These are phyloP conservation scores for Globomyces pollinis-pini DNA, from an alignment of 192 early-diverging fungal genomes.

Conservation along the genomic window DNA sequence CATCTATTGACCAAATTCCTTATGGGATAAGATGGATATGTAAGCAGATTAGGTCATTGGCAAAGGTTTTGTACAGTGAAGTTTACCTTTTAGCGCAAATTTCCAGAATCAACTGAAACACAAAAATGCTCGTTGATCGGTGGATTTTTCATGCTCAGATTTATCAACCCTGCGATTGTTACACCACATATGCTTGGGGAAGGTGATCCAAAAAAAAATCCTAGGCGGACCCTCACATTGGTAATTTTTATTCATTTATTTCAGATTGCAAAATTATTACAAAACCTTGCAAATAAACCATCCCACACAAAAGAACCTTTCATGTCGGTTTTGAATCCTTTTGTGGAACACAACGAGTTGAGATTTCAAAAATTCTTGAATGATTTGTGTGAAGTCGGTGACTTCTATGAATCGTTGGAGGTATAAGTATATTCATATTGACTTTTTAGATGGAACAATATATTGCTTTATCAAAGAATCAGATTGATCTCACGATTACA, in stretches of 20 bases:
- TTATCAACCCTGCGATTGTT: constrained; percentile 96
- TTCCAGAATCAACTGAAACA: constrained; percentile 79
- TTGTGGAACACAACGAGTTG: constrained; percentile 79
- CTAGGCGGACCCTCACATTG: constrained; percentile 81
- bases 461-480: constrained; percentile 87
- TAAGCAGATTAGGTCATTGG: constrained; percentile 90
- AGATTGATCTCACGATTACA: constrained; percentile 80
- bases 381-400: constrained; percentile 81
- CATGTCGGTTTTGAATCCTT: constrained; percentile 83
- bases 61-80: constrained; percentile 40
- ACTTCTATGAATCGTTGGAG: constrained; percentile 92
- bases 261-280: constrained; percentile 93
- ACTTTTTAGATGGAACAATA: constrained; percentile 93
- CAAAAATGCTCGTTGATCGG: constrained; percentile 92
- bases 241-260: no score
- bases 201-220: constrained; percentile 65
- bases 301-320: constrained; percentile 84
- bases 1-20: constrained; percentile 73
- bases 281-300: constrained; percentile 92
- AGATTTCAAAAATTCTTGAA: constrained; percentile 84
- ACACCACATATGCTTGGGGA: constrained; percentile 93
- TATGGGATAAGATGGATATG: constrained; percentile 98
- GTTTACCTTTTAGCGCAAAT: constrained; percentile 54
- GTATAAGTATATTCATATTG: constrained; percentile 12
- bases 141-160: constrained; percentile 94